A percentile compares a stretch with the other conserved stretches of the same genome.
These are phyloP conservation scores for Cadophora sp. DNA, from an alignment of 2,329 filamentous ascomycete species.

Conservation along the genomic window DNA sequence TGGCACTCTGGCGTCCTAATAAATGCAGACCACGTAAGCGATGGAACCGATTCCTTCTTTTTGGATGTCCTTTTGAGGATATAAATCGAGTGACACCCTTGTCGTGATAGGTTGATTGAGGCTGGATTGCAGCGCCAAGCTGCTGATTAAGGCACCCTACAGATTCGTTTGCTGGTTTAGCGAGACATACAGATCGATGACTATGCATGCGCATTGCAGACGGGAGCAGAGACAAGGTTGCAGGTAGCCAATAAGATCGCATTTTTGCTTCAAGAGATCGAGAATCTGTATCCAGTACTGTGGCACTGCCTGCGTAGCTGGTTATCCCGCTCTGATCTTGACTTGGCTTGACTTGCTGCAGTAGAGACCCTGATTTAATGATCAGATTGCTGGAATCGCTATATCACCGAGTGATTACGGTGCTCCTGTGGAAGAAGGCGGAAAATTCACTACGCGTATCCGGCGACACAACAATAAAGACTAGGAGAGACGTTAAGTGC, in stretches of 20 bases:
- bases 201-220: not conserved
- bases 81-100: constrained; percentile 2
- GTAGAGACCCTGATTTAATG: not conserved
- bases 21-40: not conserved
- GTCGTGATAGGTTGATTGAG: constrained; percentile 7
- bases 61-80: not conserved
- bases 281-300: not conserved
- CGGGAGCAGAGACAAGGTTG: not conserved
- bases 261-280: not conserved
- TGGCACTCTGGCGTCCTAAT: not conserved
- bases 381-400: not conserved
- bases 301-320: not conserved
- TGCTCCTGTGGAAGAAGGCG: not conserved
- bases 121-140: constrained; percentile 12
- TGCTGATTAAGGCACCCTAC: constrained; percentile 4
- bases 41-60: not conserved
- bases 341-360: not conserved
- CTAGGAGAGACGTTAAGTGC: not conserved
- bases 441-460: too few species aligned
- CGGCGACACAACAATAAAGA: too few species aligned
- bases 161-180: not conserved
- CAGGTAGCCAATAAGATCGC: constrained; percentile 4
- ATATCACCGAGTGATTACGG: not conserved
- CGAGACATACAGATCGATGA: not conserved
- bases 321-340: not conserved